Evolutionary conservation across 176 grass and related monocot genomes (phyloP).

Genomic region (Aegilops longissima): DNA sequence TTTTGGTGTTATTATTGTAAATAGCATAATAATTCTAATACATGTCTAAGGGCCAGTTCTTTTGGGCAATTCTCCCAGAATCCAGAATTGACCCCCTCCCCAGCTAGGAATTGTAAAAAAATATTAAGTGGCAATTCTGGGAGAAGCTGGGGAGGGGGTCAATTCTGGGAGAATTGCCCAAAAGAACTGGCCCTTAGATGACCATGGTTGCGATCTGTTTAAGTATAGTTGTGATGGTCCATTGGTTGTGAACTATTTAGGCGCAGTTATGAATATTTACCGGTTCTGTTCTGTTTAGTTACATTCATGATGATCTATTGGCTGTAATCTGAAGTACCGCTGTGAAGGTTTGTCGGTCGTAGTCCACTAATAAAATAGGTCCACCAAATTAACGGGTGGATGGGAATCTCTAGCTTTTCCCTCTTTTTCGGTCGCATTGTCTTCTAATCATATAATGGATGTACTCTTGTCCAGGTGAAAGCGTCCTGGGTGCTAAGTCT

Average conservation of each 20-base stretch:
- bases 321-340: neutral
- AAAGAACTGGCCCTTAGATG: neutral
- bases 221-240: neutral
- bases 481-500: constrained; percentile 39
- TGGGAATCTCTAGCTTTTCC: neutral
- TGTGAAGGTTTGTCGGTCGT: neutral
- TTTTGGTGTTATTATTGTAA: neutral
- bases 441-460: neutral
- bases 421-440: neutral
- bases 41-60: neutral
- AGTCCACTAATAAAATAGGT: neutral
- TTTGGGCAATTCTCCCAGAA: too few relatives aligned
- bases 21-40: neutral
- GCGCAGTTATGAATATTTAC: neutral
- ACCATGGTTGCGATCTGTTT: neutral
- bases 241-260: neutral
- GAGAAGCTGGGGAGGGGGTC: too few relatives aligned
- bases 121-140: too few relatives aligned
- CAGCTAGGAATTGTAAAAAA: too few relatives aligned
- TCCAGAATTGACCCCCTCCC: too few relatives aligned
- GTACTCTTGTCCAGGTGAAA: constrained; percentile 50
- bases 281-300: neutral
- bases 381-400: neutral
- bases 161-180: too few relatives aligned
- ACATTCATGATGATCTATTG: neutral